These are phyloP conservation scores for Solanum pennellii DNA, from an alignment of 257 asterid species.

Conservation along the genomic window DNA sequence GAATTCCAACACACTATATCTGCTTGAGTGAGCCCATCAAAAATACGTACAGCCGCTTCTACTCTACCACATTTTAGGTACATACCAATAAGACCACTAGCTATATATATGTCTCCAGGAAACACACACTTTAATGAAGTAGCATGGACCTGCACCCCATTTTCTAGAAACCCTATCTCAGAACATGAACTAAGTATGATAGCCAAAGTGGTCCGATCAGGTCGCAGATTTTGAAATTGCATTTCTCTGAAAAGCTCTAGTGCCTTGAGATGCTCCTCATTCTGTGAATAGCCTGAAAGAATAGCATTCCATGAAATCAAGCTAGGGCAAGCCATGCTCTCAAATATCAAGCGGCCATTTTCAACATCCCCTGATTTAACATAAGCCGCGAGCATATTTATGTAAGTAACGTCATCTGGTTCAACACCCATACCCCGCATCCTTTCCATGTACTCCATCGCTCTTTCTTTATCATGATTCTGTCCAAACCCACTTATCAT, in stretches of 20 bases:
- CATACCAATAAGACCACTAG: slow-evolving; percentile 1
- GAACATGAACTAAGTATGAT: slow-evolving; percentile 12
- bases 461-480: background rate
- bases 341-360: background rate
- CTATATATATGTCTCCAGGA: background rate
- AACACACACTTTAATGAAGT: background rate
- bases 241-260: slow-evolving; percentile 8
- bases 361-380: background rate
- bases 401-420: background rate
- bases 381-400: background rate
- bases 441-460: background rate
- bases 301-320: slow-evolving; percentile 1
- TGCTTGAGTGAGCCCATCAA: background rate
- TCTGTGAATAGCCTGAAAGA: slow-evolving; percentile 13
- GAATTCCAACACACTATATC: background rate
- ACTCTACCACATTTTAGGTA: background rate
- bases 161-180: background rate
- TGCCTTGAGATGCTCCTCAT: slow-evolving; percentile 10
- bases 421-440: background rate
- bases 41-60: background rate
- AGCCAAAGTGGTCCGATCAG: slow-evolving; percentile 13
- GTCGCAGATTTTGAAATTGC: slow-evolving; percentile 2
- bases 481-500: slow-evolving; percentile 5
- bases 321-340: background rate
- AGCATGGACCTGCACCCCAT: background rate